A percentile compares a stretch with the other conserved stretches of the same genome.
These are phyloP conservation scores for Copromyces sp. DNA, from an alignment of 495 filamentous ascomycete species.

Conservation along the genomic window DNA sequence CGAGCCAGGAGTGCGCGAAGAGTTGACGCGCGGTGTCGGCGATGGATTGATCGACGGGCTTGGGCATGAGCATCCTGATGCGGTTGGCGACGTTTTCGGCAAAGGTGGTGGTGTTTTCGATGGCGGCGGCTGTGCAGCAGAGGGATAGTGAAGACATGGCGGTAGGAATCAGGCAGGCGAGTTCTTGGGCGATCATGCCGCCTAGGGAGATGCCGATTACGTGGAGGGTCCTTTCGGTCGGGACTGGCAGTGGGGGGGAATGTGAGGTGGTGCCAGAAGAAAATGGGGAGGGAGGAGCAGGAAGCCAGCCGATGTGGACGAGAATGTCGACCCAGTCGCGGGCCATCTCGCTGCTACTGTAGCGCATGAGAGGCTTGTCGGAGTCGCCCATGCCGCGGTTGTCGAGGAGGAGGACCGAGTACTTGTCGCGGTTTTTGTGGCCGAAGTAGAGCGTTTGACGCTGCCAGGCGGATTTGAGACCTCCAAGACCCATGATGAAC, in stretches of 20 bases:
- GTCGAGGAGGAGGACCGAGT: slow-evolving; percentile 65
- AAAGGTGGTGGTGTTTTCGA: slow-evolving; percentile 50
- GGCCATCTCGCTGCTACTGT: slow-evolving; percentile 68
- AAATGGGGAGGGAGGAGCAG: slow-evolving; percentile 6
- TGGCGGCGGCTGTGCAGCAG: slow-evolving; percentile 58
- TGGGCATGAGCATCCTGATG: slow-evolving; percentile 59
- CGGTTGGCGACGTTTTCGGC: slow-evolving; percentile 57
- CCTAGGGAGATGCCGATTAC: slow-evolving; percentile 68
- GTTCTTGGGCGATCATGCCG: slow-evolving; percentile 84
- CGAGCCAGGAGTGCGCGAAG: slow-evolving; percentile 53
- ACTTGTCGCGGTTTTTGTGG: slow-evolving; percentile 53
- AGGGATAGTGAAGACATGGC: slow-evolving; percentile 57
- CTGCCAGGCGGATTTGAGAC: slow-evolving; percentile 56
- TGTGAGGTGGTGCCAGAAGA: background rate
- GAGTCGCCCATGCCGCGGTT: slow-evolving; percentile 71
- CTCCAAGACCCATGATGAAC: slow-evolving; percentile 59
- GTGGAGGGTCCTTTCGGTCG: slow-evolving; percentile 43
- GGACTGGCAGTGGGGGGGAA: slow-evolving; percentile 1
- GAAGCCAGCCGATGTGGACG: slow-evolving; percentile 59
- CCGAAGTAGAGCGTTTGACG: slow-evolving; percentile 68
- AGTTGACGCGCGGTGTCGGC: slow-evolving; percentile 42
- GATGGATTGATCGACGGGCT: slow-evolving; percentile 45
- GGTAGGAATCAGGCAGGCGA: slow-evolving; percentile 51
- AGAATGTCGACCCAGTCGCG: slow-evolving; percentile 59
- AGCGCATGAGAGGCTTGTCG: slow-evolving; percentile 62